phyloP scores from a whole-genome alignment of 2,329 filamentous ascomycete species.

The Cladosporium austrohemisphaericum region DNA sequence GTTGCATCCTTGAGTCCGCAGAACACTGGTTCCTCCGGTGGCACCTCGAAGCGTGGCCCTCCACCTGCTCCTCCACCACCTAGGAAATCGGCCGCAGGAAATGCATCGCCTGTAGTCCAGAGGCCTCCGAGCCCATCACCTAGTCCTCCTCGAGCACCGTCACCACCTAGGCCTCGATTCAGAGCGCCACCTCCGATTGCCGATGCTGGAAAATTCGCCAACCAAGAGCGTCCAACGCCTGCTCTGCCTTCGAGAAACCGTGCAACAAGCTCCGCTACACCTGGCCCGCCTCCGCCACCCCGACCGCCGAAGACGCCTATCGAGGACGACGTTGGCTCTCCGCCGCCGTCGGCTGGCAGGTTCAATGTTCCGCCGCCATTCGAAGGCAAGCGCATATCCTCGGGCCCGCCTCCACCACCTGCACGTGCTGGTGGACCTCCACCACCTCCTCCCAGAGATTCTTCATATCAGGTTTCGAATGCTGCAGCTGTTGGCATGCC shows the following conservation, averaged over 20 bases:
- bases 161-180: constrained; percentile 69
- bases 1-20: constrained; percentile 54
- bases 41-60: constrained; percentile 54
- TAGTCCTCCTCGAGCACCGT: constrained; percentile 63
- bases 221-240: constrained; percentile 46
- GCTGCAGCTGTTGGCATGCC: constrained; percentile 40
- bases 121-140: constrained; percentile 52
- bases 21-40: constrained; percentile 55
- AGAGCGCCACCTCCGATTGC: constrained; percentile 81
- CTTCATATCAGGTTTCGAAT: constrained; percentile 41
- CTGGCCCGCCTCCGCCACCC: constrained; percentile 45
- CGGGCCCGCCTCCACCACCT: constrained; percentile 70
- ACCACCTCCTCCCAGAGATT: constrained; percentile 57
- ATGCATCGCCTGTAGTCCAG: constrained; percentile 41
- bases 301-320: constrained; percentile 52
- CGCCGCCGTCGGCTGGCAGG: constrained; percentile 34
- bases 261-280: constrained; percentile 42
- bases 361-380: constrained; percentile 82
- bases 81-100: constrained; percentile 32
- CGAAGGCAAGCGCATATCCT: constrained; percentile 56
- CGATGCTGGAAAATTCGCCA: constrained; percentile 83
- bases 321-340: constrained; percentile 52
- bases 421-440: constrained; percentile 49
- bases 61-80: constrained; percentile 54
- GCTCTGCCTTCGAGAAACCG: constrained; percentile 56